Percentiles rank a stretch among this genome's conserved stretches.
Evolutionary conservation across 2,329 filamentous ascomycete genomes (phyloP).

Genomic region (Alternaria hordeiaustralica): DNA sequence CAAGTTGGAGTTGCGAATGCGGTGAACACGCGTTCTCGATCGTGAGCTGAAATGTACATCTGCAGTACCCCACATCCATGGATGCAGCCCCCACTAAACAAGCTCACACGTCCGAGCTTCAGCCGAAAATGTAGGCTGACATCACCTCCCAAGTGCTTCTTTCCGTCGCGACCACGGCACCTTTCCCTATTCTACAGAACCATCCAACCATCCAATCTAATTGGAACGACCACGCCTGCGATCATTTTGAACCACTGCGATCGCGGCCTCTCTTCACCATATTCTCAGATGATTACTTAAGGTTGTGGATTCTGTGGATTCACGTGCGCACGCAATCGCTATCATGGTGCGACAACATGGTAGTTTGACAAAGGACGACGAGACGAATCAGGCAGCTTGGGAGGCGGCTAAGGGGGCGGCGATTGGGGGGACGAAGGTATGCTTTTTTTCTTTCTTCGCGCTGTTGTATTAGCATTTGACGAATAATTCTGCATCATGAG

Average conservation of each 20-base stretch:
- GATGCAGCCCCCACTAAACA: neutral
- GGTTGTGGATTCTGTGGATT: too few species aligned
- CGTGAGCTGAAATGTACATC: neutral
- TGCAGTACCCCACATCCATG: neutral
- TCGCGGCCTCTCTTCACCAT: too few species aligned
- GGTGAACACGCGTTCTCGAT: neutral
- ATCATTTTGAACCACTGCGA: neutral
- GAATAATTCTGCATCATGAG: too few species aligned
- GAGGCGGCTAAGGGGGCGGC: conserved; percentile 72
- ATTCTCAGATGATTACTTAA: too few species aligned
- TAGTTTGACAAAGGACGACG: conserved; percentile 65
- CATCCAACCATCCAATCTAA: too few species aligned
- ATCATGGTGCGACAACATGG: conserved; percentile 59
- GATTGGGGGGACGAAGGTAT: conserved; percentile 69
- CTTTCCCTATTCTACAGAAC: too few species aligned
- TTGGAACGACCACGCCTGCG: neutral
- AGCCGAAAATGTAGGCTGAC: conserved; percentile 2
- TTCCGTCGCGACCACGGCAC: too few species aligned
- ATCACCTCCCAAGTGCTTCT: neutral
- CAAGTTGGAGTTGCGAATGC: neutral
- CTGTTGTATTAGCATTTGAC: neutral
- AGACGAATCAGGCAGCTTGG: conserved; percentile 74
- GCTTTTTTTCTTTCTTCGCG: conserved; percentile 7
- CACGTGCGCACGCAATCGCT: neutral
- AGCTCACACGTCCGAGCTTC: conserved; percentile 1